These are phyloP conservation scores for Pseudocercospora fuligena DNA, from an alignment of 2,329 filamentous ascomycete genomes.

Conservation along the genomic window DNA sequence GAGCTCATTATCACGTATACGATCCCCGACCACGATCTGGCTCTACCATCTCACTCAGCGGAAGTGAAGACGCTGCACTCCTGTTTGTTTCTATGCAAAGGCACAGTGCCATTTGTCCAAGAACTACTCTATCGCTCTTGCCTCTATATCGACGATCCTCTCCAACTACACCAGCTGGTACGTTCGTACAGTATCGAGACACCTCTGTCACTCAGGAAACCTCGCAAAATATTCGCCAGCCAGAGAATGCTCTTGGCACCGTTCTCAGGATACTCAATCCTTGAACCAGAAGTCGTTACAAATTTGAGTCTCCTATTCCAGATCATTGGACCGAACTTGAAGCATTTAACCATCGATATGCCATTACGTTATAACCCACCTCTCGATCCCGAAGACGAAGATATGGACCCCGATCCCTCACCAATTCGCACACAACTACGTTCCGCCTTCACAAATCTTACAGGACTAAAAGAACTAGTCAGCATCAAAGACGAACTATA, in stretches of 20 bases:
- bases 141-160: background rate
- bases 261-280: background rate
- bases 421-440: background rate
- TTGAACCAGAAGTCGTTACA: background rate
- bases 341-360: background rate
- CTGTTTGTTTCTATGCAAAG: background rate
- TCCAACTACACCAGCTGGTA: background rate
- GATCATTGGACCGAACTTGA: background rate
- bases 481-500: background rate
- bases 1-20: background rate
- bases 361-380: background rate
- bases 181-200: background rate
- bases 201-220: background rate
- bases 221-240: background rate
- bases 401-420: background rate
- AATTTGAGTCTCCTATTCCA: background rate
- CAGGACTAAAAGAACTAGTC: background rate
- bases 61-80: background rate
- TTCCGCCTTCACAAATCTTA: background rate
- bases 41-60: background rate
- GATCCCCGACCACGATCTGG: background rate
- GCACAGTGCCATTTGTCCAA: background rate
- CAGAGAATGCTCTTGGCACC: background rate
- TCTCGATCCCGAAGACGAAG: background rate
- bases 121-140: background rate